Evolutionary conservation across 1,284 basidiomycete species (phyloP), one percentile per base, ranked within the genome.

Genomic region (Filobasidium uniguttulatum): DNA sequence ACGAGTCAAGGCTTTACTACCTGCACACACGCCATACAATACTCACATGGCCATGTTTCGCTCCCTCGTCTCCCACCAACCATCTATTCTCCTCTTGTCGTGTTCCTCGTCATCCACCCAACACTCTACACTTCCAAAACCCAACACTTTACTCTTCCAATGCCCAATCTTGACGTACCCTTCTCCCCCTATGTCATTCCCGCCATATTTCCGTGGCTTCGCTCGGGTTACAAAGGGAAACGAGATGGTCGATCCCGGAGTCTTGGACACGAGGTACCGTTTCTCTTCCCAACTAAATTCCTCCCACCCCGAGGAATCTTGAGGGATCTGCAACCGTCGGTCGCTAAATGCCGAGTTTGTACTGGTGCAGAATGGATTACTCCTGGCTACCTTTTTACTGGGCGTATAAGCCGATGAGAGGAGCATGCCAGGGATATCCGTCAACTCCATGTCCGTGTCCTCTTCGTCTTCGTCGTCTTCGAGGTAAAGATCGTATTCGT

Each of bases 261-360:
- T 36, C 45, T 62, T 59, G 17, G 64, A 57, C 5, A 64, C 49
- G 14, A 64, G 46, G 55, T 68, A 68, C 31, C 64, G 56, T 46
- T 67, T 63, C 43, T 61, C 56, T 31, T 62, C 57, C 63, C 64
- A 67, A 10, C 54, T 54, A 63, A 62, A 67, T 9, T 59, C 43
- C 23, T 57, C 54, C 64, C 65, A 66, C 25, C 64, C 64, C 2
- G 57, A 26, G 17, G 57, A 47, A 22, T 52, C 33, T n/a, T 48
- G 7, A 5, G 66, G 61, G 14, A 47, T 47, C 28, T 63, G 53
- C 19, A 57, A 55, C 46, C 59, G 44, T 40, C 57, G 57, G 12
- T 51, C 19, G n/a, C 31, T 28, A 17, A 52, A 31, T 3, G 41
- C 46, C 5, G 55, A 54, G 43, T 62, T 63, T 38, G 59, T 61